A percentile compares a stretch with the other conserved stretches of the same genome.
Evolutionary conservation across 2,329 filamentous ascomycete genomes (phyloP).

Genomic region (Fusarium solani-melongenae): DNA sequence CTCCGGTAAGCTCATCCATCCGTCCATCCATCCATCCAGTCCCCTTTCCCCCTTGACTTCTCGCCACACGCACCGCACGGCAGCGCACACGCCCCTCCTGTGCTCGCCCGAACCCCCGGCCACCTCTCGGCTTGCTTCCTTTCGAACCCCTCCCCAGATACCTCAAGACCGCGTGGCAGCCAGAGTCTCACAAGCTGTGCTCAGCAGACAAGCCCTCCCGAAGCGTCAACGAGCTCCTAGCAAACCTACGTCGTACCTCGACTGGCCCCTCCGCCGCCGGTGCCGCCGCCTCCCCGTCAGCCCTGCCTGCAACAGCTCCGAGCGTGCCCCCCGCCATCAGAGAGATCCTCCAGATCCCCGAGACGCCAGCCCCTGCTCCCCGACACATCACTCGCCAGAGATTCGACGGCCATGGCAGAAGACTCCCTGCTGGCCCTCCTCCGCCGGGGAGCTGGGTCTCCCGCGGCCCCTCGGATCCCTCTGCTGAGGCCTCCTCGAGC

Average conservation of each 20-base stretch:
- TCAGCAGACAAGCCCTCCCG: conserved; percentile 48
- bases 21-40: background rate
- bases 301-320: conserved; percentile 52
- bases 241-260: conserved; percentile 63
- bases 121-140: conserved; percentile 43
- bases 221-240: conserved; percentile 70
- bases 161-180: conserved; percentile 43
- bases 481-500: conserved; percentile 26
- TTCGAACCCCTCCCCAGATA: conserved; percentile 27
- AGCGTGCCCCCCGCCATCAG: conserved; percentile 70
- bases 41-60: background rate
- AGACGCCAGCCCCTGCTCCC: conserved; percentile 63
- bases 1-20: conserved; percentile 41
- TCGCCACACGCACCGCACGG: conserved; percentile 15
- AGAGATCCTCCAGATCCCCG: conserved; percentile 68
- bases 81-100: conserved; percentile 28
- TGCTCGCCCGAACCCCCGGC: conserved; percentile 19
- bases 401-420: conserved; percentile 60
- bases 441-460: conserved; percentile 67
- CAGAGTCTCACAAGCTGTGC: conserved; percentile 43
- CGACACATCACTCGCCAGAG: conserved; percentile 55
- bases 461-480: conserved; percentile 38
- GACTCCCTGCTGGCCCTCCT: conserved; percentile 67
- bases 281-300: conserved; percentile 26
- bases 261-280: conserved; percentile 43